Evolutionary conservation across 2,329 filamentous ascomycete species (phyloP), one percentile per base, ranked within the genome.

Genomic region (Alternaria burnsii): DNA sequence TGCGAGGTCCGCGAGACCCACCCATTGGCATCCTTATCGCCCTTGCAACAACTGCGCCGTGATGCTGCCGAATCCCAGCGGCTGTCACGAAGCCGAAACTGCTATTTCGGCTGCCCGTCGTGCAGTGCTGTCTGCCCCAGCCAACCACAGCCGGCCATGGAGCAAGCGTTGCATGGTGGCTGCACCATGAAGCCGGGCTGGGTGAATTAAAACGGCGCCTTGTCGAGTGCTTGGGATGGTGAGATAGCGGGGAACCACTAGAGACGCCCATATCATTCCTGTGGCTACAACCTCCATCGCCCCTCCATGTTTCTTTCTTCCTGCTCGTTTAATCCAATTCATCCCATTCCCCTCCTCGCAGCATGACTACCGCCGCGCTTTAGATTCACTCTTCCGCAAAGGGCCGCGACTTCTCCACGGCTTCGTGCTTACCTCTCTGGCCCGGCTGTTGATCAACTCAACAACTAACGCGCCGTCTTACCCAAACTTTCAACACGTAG

Each of bases 151-250:
- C 46, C 54, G 52, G 55, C 61, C 63, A 58, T 67, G 53, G 58
- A 43, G 63, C 62, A 61, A 67, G 66, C 65, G 66, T 34, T 71
- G 73, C 71, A 72, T 46, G 62, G 67, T 63, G 72, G 74, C 71
- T 74, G 73, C 73, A 72, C 65, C 43, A 60, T 30, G 53, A 65
- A 68, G 65, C 65, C 67, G 58, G 59, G 66, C 52, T 71, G 69
- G 65, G 61, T 72, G 61, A 66, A 62, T 61, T 53, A 67, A 66
- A 67, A 70, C 70, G 70, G 70, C 71, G 73, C 69, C 73, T 72
- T 70, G 68, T 71, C 62, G 67, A 65, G 58, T 61, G 56, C 56
- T 66, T 67, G 65, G 65, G 61, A 63, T 62, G 55, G 64, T 63
- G 58, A 67, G 67, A 68, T 71, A 66, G 70, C 69, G 68, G 73